Evolutionary conservation across 2,329 filamentous ascomycete species (phyloP).

Genomic region (Fusarium oxysporum): DNA sequence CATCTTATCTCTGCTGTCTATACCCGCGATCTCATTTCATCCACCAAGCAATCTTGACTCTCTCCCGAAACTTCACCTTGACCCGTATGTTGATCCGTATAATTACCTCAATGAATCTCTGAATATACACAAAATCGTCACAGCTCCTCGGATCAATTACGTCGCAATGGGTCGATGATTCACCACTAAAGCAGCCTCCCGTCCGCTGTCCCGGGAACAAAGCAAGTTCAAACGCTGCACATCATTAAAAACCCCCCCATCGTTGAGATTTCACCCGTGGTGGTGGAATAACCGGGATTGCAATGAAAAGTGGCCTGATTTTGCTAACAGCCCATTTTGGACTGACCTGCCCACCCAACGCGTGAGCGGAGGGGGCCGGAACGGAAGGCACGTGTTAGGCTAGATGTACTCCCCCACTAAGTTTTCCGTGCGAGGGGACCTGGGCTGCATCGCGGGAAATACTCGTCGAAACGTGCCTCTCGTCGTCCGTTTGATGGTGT

Average conservation of each 20-base stretch:
- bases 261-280: background rate
- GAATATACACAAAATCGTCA: conserved; percentile 2
- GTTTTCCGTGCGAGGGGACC: background rate
- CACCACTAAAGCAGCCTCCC: conserved; percentile 9
- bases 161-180: conserved; percentile 12
- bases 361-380: conserved; percentile 46
- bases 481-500: conserved; percentile 35
- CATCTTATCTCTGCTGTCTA: background rate
- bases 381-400: conserved; percentile 36
- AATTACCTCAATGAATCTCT: background rate
- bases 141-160: background rate
- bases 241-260: background rate
- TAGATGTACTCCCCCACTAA: background rate
- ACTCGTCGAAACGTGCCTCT: conserved; percentile 35
- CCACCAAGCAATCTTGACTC: background rate
- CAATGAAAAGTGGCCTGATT: conserved; percentile 43
- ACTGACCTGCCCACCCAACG: conserved; percentile 33
- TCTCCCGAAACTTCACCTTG: background rate
- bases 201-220: conserved; percentile 7
- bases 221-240: conserved; percentile 3
- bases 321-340: conserved; percentile 43
- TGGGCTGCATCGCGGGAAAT: conserved; percentile 39
- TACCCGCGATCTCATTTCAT: background rate
- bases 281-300: background rate
- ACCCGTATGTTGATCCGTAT: background rate